A percentile compares a stretch with the other conserved stretches of the same genome.
Conservation (phyloP, 2,329 filamentous ascomycete species). For the Xylaria sp. region DNA sequence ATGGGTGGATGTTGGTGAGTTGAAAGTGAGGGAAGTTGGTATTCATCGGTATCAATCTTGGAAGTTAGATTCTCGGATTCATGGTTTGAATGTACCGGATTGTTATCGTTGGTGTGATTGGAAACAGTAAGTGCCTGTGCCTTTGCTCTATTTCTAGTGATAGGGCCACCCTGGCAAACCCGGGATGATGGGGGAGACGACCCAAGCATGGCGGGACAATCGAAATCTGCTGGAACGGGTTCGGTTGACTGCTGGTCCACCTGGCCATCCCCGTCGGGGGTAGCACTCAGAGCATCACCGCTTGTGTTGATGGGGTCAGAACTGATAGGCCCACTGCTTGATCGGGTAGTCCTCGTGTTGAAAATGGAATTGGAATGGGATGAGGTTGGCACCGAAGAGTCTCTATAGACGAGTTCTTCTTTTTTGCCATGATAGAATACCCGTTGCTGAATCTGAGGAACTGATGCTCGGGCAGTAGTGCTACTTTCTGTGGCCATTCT, state of each 20-base stretch:
- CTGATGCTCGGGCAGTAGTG: neutral
- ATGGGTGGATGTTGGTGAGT: neutral
- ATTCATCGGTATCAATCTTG: neutral
- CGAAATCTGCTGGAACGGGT: constrained; percentile 29
- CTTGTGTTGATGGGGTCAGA: neutral
- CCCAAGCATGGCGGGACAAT: neutral
- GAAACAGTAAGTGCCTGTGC: neutral
- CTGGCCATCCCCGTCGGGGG: neutral
- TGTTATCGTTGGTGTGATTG: neutral
- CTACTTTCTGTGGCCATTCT: neutral
- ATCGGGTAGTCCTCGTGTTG: neutral
- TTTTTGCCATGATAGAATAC: constrained; percentile 2
- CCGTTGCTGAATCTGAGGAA: neutral
- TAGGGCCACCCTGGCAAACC: neutral
- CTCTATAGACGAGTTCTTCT: neutral
- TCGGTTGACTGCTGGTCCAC: constrained; percentile 28
- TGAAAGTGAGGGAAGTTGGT: neutral
- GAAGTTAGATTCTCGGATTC: neutral
- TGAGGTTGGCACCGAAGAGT: constrained; percentile 12
- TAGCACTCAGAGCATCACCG: neutral
- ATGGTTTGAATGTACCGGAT: neutral
- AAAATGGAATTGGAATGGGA: constrained; percentile 4
- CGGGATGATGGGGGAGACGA: constrained; percentile 16
- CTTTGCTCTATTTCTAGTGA: constrained; percentile 25
- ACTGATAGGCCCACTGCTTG: neutral